Conservation (phyloP, 208 protist genomes). For the Trichomonas gallinae region DNA sequence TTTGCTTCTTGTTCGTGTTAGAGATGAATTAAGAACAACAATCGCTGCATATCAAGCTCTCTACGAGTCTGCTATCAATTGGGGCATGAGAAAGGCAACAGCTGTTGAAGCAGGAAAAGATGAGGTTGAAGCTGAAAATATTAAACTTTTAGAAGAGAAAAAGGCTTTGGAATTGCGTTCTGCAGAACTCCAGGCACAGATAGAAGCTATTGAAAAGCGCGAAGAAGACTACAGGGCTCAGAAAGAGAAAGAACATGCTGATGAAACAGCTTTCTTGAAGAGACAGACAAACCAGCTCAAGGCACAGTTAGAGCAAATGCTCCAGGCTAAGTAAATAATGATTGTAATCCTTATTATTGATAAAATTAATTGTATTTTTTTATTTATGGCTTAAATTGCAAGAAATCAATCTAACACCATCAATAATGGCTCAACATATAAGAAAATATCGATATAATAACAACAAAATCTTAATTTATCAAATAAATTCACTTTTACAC, state of each 20-base stretch:
- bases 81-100: slow-evolving; percentile 85
- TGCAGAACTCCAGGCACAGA: neutral
- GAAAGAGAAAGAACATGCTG: neutral
- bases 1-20: slow-evolving; percentile 77
- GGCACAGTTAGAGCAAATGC: neutral
- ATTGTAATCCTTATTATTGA: too few species aligned
- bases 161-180: neutral
- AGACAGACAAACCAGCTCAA: neutral
- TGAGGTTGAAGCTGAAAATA: neutral
- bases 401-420: too few species aligned
- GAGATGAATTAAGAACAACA: slow-evolving; percentile 78
- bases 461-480: too few species aligned
- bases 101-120: slow-evolving; percentile 80
- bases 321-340: too few species aligned
- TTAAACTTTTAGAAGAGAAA: neutral
- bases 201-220: neutral
- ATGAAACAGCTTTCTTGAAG: neutral
- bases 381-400: too few species aligned
- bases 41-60: slow-evolving; percentile 58
- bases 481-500: too few species aligned
- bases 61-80: slow-evolving; percentile 62
- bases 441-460: too few species aligned
- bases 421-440: too few species aligned
- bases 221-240: neutral
- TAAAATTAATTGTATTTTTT: too few species aligned